Base-by-base conservation (phyloP, 1,139 yeast genomes). In the Suhomyces yuchorum region DNA sequence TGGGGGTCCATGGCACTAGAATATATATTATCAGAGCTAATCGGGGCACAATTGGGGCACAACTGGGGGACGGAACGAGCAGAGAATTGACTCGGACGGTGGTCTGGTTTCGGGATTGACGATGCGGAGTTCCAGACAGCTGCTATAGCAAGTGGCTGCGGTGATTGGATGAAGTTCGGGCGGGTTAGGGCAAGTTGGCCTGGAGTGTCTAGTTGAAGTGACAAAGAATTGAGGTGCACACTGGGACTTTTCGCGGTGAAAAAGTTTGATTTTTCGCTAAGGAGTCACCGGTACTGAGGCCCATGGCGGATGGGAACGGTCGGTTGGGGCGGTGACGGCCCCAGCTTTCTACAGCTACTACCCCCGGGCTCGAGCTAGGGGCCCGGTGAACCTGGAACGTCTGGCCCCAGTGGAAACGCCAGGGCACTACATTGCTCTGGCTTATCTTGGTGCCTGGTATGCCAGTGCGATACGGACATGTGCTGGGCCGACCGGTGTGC, bases 1-100 rank as follows among this genome's bases (percentile, higher is more conserved):
- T 57, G 60, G 30, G 28, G 45, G 42, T 57, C 60, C 60, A 56
- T 56, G 36, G 41, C 46, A 19, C 38, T 3, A 7, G 23, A 19
- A 33, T 23, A 20, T 9, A 18, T 20, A 11, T 32, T 26, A 26
- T 40, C 26, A 18, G 23, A 34, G 22, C 32, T 14, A 32, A 9
- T 12, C n/a, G 22, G 37, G 22, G 22, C 12, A 9, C n/a, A 19
- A 15, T 15, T 8, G 34, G 34, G 18, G 17, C 34, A 30, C 8
- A 15, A 30, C 34, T 30, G 18, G 19, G 30, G 34, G 30, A 26
- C 30, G 14, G 14, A 26, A 26, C 30, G 30, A 26, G 30, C 14
- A 26, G 14, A 26, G 30, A 26, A 12, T 8, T 26, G 30, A 12
- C 30, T 26, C 30, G 30, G 14, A 26, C 30, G 30, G 14, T 11